Percentiles rank a stretch among this genome's conserved stretches.
Conservation (phyloP, 352 stramenopile species). For the Phytopythium oedochilum region DNA sequence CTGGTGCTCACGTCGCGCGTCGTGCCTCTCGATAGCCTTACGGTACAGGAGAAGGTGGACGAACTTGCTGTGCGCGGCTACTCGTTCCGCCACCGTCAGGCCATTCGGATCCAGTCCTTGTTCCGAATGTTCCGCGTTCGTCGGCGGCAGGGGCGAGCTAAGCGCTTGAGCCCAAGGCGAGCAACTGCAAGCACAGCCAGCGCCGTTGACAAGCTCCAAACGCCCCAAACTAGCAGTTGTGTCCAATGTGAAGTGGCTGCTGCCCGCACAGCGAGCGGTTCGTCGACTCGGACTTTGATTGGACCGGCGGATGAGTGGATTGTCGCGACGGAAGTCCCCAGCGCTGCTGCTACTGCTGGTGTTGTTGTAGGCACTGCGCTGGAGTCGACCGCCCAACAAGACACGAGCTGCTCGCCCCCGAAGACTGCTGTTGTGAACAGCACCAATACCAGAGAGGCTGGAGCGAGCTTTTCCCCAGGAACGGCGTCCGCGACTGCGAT, state of each 20-base stretch:
- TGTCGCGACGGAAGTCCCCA: constrained; percentile 5
- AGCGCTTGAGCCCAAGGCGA: not conserved
- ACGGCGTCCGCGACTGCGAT: too few relatives aligned
- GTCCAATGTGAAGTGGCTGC: not conserved
- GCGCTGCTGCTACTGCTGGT: too few relatives aligned
- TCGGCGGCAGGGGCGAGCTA: constrained; percentile 9
- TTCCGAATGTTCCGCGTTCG: constrained; percentile 61
- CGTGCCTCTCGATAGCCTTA: constrained; percentile 62
- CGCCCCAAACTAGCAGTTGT: not conserved
- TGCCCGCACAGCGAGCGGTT: not conserved
- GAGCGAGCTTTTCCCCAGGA: too few relatives aligned
- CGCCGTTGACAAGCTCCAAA: not conserved
- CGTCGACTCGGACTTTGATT: not conserved
- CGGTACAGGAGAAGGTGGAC: constrained; percentile 80
- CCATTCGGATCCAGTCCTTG: constrained; percentile 53
- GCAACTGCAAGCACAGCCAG: not conserved
- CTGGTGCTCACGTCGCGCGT: constrained; percentile 65
- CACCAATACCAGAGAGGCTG: too few relatives aligned
- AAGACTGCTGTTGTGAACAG: not conserved
- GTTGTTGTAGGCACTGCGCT: too few relatives aligned
- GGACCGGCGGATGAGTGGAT: not conserved
- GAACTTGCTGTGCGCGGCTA: constrained; percentile 71
- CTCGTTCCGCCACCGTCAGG: constrained; percentile 52
- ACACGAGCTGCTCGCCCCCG: not conserved
- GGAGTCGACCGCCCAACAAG: too few relatives aligned